Conservation (phyloP, 805 yeast species). For the Wickerhamiella occidentalis region DNA sequence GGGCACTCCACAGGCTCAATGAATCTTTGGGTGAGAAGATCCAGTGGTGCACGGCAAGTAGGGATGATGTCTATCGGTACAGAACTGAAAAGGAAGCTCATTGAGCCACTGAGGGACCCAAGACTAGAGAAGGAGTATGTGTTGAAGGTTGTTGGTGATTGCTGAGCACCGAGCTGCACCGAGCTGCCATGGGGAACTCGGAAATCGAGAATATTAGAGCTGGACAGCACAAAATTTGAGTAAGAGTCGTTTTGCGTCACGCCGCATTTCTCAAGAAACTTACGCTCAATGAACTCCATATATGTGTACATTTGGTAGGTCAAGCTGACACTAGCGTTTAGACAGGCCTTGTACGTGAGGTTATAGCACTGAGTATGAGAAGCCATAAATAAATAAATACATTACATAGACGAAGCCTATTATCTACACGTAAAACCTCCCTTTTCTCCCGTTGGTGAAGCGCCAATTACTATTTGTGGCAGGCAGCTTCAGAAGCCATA, state of each 20-base stretch:
- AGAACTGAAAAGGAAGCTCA: conserved; percentile 70
- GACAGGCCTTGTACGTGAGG: too few species aligned
- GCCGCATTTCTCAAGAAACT: conserved; percentile 54
- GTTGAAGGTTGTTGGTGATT: conserved; percentile 59
- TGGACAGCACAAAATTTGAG: conserved; percentile 42
- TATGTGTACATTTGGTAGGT: conserved; percentile 48
- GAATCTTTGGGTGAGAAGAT: conserved; percentile 20
- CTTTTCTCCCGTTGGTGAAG: too few species aligned
- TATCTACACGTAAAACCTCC: too few species aligned
- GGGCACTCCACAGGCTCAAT: conserved; percentile 5
- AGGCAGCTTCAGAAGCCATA: conserved; percentile 63
- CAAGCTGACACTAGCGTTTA: background rate
- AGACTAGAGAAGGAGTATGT: conserved; percentile 56
- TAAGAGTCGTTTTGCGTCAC: conserved; percentile 77
- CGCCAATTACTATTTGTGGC: too few species aligned
- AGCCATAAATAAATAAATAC: background rate
- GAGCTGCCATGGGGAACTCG: conserved; percentile 53
- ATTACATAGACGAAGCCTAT: too few species aligned
- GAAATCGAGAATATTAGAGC: conserved; percentile 50
- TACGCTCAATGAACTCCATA: conserved; percentile 74
- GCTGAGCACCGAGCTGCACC: conserved; percentile 55
- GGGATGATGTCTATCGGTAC: conserved; percentile 40
- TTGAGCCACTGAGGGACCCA: conserved; percentile 61
- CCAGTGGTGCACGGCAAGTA: conserved; percentile 16
- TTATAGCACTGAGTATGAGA: background rate